phyloP scores from a whole-genome alignment of 1,284 basidiomycete genomes.

The Grifola frondosa region DNA sequence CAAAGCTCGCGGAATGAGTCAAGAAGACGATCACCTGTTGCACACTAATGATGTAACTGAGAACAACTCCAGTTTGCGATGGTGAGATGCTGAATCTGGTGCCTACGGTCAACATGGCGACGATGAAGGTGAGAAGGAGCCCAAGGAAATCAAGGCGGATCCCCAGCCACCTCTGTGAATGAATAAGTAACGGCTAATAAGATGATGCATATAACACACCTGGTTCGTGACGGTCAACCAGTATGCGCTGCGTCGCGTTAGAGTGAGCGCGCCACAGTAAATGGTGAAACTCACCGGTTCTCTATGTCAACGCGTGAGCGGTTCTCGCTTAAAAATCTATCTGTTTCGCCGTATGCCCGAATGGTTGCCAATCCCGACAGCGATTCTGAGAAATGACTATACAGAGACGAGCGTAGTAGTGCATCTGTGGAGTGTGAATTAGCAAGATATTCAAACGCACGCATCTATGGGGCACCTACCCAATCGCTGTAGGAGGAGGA shows the following conservation, averaged over 20 bases:
- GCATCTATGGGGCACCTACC: constrained; percentile 34
- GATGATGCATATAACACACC: constrained; percentile 30
- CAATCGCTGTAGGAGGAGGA: constrained; percentile 48
- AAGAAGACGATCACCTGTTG: constrained; percentile 44
- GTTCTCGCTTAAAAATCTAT: constrained; percentile 74
- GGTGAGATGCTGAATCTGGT: constrained; percentile 76
- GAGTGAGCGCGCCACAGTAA: background rate
- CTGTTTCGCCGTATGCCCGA: constrained; percentile 67
- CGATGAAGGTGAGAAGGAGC: constrained; percentile 72
- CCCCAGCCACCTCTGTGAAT: constrained; percentile 78
- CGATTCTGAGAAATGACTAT: constrained; percentile 81
- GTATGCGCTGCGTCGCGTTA: constrained; percentile 59
- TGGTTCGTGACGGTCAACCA: constrained; percentile 84
- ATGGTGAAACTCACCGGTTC: constrained; percentile 57
- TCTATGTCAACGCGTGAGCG: constrained; percentile 81
- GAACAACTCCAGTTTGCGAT: constrained; percentile 70
- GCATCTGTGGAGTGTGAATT: constrained; percentile 87
- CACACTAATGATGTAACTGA: constrained; percentile 77
- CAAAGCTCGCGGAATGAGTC: constrained; percentile 8
- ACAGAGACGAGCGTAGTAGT: constrained; percentile 67
- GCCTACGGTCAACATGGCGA: constrained; percentile 78
- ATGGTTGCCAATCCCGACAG: constrained; percentile 76
- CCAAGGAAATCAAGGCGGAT: constrained; percentile 87
- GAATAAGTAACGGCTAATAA: background rate
- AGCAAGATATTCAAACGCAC: constrained; percentile 47